Evolutionary conservation across 1,139 yeast species (phyloP).

Genomic region (Arxiozyma heterogenica): DNA sequence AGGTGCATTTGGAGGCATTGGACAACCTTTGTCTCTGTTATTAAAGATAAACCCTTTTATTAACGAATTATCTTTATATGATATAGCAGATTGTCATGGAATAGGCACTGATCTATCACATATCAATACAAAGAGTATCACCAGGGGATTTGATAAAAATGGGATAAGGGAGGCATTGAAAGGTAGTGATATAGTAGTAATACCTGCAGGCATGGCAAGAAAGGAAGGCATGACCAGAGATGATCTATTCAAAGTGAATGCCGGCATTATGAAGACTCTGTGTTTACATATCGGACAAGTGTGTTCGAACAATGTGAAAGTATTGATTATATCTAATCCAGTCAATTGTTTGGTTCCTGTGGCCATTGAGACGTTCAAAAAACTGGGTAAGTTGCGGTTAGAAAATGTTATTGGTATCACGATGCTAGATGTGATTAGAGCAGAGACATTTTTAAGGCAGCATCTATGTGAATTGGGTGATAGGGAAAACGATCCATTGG

Average conservation of each 20-base stretch:
- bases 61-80: conserved; percentile 51
- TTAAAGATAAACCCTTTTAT: conserved; percentile 50
- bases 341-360: conserved; percentile 71
- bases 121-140: conserved; percentile 43
- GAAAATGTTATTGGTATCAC: conserved; percentile 63
- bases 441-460: conserved; percentile 53
- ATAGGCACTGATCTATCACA: conserved; percentile 71
- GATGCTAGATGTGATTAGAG: conserved; percentile 60
- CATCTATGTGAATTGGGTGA: conserved; percentile 14
- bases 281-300: conserved; percentile 43
- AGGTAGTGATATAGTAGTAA: conserved; percentile 51
- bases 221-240: conserved; percentile 78
- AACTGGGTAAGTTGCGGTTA: conserved; percentile 43
- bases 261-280: conserved; percentile 55
- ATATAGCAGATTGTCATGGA: conserved; percentile 60
- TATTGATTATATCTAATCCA: conserved; percentile 64
- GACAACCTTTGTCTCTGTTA: conserved; percentile 63
- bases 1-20: conserved; percentile 79
- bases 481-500: conserved; percentile 5
- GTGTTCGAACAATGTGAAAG: conserved; percentile 49
- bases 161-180: conserved; percentile 44
- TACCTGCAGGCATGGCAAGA: conserved; percentile 80
- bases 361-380: conserved; percentile 61
- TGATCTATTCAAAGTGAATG: conserved; percentile 66
- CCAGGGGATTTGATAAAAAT: conserved; percentile 37